Conservation (phyloP, 2,329 filamentous ascomycete species). For the Cladosporium sp. region DNA sequence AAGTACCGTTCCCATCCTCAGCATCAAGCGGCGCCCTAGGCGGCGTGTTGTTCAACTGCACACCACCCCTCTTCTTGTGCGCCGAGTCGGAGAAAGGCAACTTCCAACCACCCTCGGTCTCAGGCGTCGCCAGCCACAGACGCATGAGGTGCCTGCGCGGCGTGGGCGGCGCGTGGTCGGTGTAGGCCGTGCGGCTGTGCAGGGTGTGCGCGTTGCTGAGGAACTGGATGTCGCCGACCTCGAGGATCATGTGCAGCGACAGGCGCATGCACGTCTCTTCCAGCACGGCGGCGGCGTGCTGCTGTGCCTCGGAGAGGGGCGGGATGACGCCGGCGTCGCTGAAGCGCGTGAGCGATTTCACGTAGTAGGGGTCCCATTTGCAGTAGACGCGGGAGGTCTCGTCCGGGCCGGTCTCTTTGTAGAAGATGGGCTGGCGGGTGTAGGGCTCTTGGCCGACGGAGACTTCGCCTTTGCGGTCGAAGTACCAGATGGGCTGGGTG, state of each 20-base stretch:
- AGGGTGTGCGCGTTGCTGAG: constrained; percentile 77
- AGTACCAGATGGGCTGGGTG: constrained; percentile 82
- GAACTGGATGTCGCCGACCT: constrained; percentile 88
- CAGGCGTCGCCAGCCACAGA: constrained; percentile 80
- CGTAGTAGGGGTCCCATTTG: constrained; percentile 91
- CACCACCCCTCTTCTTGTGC: constrained; percentile 85
- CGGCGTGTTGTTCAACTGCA: constrained; percentile 80
- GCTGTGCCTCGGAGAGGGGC: constrained; percentile 67
- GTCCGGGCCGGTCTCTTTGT: constrained; percentile 69
- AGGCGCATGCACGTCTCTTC: constrained; percentile 75
- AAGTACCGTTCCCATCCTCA: constrained; percentile 46
- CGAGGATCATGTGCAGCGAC: constrained; percentile 80
- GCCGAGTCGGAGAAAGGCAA: constrained; percentile 78
- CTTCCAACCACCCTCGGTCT: constrained; percentile 81
- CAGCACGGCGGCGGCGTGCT: constrained; percentile 67
- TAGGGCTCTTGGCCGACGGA: constrained; percentile 67
- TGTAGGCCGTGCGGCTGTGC: constrained; percentile 81
- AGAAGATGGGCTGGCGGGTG: constrained; percentile 59
- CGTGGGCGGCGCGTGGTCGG: constrained; percentile 66
- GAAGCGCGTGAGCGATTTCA: constrained; percentile 74
- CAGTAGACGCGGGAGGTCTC: constrained; percentile 64
- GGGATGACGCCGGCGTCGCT: constrained; percentile 73
- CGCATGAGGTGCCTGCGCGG: constrained; percentile 78
- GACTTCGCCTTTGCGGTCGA: constrained; percentile 85
- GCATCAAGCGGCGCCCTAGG: constrained; percentile 77